Conservation (phyloP, 345 rosid species). For the Bruguiera parviflora region DNA sequence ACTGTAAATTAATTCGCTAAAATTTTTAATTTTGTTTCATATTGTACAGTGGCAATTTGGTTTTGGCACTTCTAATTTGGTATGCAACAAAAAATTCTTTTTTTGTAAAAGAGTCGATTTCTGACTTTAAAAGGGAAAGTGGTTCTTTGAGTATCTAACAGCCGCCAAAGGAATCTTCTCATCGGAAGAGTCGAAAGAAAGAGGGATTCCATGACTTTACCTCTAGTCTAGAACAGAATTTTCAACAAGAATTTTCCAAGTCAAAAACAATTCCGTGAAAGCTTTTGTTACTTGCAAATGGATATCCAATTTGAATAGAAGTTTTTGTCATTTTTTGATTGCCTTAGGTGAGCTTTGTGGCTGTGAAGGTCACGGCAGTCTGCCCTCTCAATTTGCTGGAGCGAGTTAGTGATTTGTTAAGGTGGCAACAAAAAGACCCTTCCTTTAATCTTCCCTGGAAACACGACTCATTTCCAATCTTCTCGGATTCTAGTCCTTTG, state of each 20-base stretch:
- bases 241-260: neutral
- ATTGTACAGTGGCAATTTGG: too few species aligned
- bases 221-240: neutral
- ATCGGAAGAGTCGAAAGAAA: neutral
- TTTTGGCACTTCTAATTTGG: too few species aligned
- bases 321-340: neutral
- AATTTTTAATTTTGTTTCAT: too few species aligned
- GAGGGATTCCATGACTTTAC: neutral
- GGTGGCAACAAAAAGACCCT: conserved; percentile 73
- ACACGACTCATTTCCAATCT: conserved; percentile 50
- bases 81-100: too few species aligned
- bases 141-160: too few species aligned
- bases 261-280: neutral
- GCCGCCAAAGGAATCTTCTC: too few species aligned
- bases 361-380: conserved; percentile 71
- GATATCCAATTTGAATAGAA: too few species aligned
- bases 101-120: too few species aligned
- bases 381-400: conserved; percentile 60
- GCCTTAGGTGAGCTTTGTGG: conserved; percentile 68
- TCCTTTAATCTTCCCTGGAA: conserved; percentile 75
- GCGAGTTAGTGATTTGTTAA: conserved; percentile 65
- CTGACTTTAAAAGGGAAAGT: too few species aligned
- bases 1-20: too few species aligned
- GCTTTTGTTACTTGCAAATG: too few species aligned
- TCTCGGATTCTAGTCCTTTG: conserved; percentile 64